phyloP scores from a whole-genome alignment of 2,329 filamentous ascomycete genomes.

The Triangularia verruculosa region DNA sequence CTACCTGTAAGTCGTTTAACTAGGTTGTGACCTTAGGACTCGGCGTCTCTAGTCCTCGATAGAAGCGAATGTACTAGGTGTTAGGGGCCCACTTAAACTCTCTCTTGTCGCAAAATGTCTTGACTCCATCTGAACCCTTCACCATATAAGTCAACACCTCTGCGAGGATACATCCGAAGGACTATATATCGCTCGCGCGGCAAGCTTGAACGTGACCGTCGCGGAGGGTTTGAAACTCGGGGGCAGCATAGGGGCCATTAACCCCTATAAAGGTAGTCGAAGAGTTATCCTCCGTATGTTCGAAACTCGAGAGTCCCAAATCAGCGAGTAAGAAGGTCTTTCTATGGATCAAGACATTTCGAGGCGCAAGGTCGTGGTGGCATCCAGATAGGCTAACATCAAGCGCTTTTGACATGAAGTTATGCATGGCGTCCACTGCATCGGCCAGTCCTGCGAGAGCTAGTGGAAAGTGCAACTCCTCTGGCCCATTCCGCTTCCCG shows the following conservation, averaged over 20 bases:
- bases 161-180: background rate
- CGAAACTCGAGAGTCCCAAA: background rate
- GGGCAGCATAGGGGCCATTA: background rate
- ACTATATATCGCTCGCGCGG: background rate
- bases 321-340: background rate
- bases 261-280: background rate
- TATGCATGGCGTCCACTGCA: background rate
- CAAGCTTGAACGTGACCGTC: no score
- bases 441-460: background rate
- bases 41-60: background rate
- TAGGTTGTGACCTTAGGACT: no score
- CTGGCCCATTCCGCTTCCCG: background rate
- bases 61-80: no score
- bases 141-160: background rate
- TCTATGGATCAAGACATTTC: background rate
- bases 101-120: background rate
- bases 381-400: background rate
- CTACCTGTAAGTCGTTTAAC: no score
- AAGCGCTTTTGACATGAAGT: background rate
- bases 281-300: background rate
- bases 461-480: background rate
- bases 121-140: background rate
- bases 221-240: background rate
- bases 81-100: no score
- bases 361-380: background rate